Percentiles rank a stretch among this genome's conserved stretches.
phyloP scores from a whole-genome alignment of 164 flowering plant species.

The Annona squamosa region DNA sequence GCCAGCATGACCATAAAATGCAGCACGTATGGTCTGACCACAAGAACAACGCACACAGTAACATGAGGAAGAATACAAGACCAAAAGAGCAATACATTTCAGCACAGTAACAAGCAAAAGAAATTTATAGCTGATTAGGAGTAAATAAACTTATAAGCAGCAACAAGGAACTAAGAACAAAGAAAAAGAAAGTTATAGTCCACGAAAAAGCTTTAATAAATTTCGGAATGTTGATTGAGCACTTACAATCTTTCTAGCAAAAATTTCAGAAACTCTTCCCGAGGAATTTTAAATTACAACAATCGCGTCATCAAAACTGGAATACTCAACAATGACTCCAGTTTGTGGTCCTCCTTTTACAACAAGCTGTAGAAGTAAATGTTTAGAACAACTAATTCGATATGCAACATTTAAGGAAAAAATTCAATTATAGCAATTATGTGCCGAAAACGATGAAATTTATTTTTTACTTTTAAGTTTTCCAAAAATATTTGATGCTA shows the following conservation, averaged over 20 bases:
- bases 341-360: conserved; percentile 74
- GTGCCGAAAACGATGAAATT: too few relatives aligned
- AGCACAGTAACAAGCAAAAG: not conserved
- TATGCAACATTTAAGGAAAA: not conserved
- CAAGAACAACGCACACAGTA: conserved; percentile 5
- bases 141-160: not conserved
- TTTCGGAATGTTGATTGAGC: not conserved
- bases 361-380: conserved; percentile 39
- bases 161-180: not conserved
- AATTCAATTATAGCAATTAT: not conserved
- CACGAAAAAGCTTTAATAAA: not conserved
- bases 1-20: conserved; percentile 46
- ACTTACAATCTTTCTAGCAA: conserved; percentile 71
- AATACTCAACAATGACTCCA: conserved; percentile 44
- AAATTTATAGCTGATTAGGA: not conserved
- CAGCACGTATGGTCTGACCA: conserved; percentile 54
- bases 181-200: not conserved
- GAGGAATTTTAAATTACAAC: conserved; percentile 43
- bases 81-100: not conserved
- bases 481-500: too few relatives aligned
- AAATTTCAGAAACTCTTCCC: conserved; percentile 64
- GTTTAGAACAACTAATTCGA: not conserved
- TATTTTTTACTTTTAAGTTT: too few relatives aligned
- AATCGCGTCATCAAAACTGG: conserved; percentile 42
- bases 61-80: not conserved